phyloP scores from a whole-genome alignment of 768 basidiomycete genomes.

The Leccinum variicolor region DNA sequence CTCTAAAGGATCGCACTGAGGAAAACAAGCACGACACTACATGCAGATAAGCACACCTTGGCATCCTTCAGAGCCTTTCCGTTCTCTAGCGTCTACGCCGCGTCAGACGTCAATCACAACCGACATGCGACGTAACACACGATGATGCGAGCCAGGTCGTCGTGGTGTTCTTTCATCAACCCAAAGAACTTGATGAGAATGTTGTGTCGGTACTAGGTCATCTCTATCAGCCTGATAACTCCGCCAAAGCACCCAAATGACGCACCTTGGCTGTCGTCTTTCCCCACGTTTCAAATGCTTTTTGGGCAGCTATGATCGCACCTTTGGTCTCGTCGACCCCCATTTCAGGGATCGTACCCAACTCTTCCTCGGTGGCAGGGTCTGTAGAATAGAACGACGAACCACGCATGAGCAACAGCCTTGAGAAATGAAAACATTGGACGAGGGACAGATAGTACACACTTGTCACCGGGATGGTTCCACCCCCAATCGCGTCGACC shows the following conservation, averaged over 20 bases:
- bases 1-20: constrained; percentile 40
- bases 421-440: neutral
- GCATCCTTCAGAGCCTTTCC: constrained; percentile 87
- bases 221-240: neutral
- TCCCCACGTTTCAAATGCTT: constrained; percentile 83
- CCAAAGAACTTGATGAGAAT: constrained; percentile 74
- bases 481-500: constrained; percentile 74
- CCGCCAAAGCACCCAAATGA: neutral
- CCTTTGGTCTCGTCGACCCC: constrained; percentile 76
- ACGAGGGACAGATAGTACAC: constrained; percentile 22
- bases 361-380: constrained; percentile 79
- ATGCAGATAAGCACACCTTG: constrained; percentile 45
- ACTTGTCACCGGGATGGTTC: constrained; percentile 76
- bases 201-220: constrained; percentile 69
- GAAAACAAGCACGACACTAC: neutral
- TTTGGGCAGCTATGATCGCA: constrained; percentile 79
- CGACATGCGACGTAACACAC: constrained; percentile 40
- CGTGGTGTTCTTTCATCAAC: constrained; percentile 79
- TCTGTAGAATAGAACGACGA: constrained; percentile 44
- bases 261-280: constrained; percentile 82
- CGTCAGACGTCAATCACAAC: constrained; percentile 7
- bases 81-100: constrained; percentile 82
- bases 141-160: constrained; percentile 85
- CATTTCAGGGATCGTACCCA: constrained; percentile 91
- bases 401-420: neutral